phyloP scores from a whole-genome alignment of 2,329 filamentous ascomycete species.

The Rosellinia necatrix region DNA sequence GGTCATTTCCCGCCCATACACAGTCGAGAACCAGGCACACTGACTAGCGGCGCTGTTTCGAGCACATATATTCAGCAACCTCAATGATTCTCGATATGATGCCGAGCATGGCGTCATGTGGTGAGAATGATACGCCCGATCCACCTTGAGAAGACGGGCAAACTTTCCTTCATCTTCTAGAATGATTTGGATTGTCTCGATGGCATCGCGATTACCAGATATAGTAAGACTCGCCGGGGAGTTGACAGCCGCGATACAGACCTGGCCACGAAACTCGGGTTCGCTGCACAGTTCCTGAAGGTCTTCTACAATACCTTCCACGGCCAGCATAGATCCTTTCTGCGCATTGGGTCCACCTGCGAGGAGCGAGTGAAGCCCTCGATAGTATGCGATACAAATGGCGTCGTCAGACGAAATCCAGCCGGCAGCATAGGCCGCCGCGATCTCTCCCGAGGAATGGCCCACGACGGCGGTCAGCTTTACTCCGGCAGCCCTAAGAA shows the following conservation, averaged over 20 bases:
- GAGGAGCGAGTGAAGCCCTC: neutral
- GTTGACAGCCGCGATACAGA: conserved; percentile 42
- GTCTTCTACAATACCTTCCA: conserved; percentile 45
- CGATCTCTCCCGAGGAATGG: conserved; percentile 48
- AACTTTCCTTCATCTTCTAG: conserved; percentile 36
- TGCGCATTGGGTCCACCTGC: neutral
- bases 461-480: conserved; percentile 25
- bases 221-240: conserved; percentile 44
- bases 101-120: conserved; percentile 22
- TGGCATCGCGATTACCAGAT: conserved; percentile 40
- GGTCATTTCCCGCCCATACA: conserved; percentile 14
- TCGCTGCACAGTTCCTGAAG: conserved; percentile 34
- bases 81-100: conserved; percentile 6
- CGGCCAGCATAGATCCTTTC: conserved; percentile 54
- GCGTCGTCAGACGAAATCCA: conserved; percentile 47
- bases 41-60: too few relatives aligned
- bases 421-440: conserved; percentile 52
- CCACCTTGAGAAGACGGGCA: conserved; percentile 40
- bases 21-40: conserved; percentile 35
- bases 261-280: conserved; percentile 34
- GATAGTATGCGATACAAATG: conserved; percentile 39
- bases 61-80: neutral
- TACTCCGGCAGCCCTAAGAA: conserved; percentile 15
- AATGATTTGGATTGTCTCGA: conserved; percentile 32
- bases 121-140: conserved; percentile 20